These are phyloP conservation scores for Tuber magnatum DNA, from an alignment of 495 filamentous ascomycete genomes.

Conservation along the genomic window DNA sequence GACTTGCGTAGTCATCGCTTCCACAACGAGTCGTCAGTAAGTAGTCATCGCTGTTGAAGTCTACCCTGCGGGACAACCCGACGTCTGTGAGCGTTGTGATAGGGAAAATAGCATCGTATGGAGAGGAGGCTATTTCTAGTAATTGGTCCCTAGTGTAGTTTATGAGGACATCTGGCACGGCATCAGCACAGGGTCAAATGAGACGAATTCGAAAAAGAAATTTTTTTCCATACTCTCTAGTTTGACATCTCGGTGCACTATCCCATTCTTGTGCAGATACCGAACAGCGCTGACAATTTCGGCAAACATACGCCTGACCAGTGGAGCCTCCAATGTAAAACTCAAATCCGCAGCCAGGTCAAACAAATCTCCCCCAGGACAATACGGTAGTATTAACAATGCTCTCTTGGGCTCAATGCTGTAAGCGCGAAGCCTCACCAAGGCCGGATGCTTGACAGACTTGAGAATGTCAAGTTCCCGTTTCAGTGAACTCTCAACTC, in stretches of 20 bases:
- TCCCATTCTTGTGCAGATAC: slow-evolving; percentile 75
- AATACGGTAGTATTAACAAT: slow-evolving; percentile 81
- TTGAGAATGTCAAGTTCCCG: slow-evolving; percentile 91
- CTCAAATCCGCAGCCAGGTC: slow-evolving; percentile 70
- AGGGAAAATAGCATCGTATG: slow-evolving; percentile 59
- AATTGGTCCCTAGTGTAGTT: slow-evolving; percentile 60
- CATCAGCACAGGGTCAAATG: slow-evolving; percentile 35
- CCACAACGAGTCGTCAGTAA: slow-evolving; percentile 86
- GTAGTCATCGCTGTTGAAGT: slow-evolving; percentile 54
- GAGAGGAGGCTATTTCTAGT: slow-evolving; percentile 45
- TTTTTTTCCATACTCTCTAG: slow-evolving; percentile 83
- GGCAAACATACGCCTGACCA: slow-evolving; percentile 80
- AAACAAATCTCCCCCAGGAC: slow-evolving; percentile 88
- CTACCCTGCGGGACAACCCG: slow-evolving; percentile 75
- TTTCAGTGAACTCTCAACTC: slow-evolving; percentile 84
- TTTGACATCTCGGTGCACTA: slow-evolving; percentile 96
- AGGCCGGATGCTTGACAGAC: slow-evolving; percentile 73
- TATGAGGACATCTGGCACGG: slow-evolving; percentile 69
- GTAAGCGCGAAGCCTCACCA: slow-evolving; percentile 84
- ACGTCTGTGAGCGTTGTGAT: slow-evolving; percentile 86
- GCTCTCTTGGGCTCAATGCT: slow-evolving; percentile 72
- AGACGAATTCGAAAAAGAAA: no score
- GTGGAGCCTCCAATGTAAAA: slow-evolving; percentile 55
- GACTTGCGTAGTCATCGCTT: slow-evolving; percentile 93
- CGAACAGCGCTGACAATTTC: slow-evolving; percentile 77